Conservation (phyloP, 169 alveolate species). For the Plasmodium sp. region DNA sequence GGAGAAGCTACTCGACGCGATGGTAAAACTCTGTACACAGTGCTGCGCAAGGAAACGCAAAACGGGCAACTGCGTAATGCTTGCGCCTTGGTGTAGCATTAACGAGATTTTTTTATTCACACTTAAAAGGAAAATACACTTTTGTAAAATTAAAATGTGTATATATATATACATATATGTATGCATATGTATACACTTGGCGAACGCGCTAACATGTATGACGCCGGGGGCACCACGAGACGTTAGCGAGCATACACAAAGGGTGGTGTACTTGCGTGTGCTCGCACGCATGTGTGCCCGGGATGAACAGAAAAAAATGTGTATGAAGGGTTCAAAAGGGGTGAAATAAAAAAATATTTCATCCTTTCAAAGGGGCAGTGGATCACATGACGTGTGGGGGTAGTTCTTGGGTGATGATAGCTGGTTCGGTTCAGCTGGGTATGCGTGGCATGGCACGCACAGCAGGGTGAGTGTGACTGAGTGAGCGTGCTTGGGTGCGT, state of each 20-base stretch:
- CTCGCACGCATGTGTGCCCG: background rate
- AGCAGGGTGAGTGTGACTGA: background rate
- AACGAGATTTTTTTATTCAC: background rate
- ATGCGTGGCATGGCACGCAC: background rate
- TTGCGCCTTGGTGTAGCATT: background rate
- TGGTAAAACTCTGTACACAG: background rate
- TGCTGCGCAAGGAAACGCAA: background rate
- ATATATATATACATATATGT: background rate
- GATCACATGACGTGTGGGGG: background rate
- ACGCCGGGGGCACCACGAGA: background rate
- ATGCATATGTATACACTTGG: background rate
- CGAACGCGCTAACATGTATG: background rate
- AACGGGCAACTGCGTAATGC: background rate
- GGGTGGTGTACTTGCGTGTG: background rate
- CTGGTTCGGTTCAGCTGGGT: background rate
- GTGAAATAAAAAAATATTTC: slow-evolving; percentile 10
- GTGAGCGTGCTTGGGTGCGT: background rate
- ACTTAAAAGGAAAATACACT: background rate
- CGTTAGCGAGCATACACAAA: background rate
- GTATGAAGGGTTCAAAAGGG: background rate
- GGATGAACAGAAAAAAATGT: background rate
- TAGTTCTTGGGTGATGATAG: background rate
- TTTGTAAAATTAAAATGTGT: background rate
- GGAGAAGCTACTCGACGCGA: background rate
- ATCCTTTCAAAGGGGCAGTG: background rate